Percentiles rank a stretch among this genome's conserved stretches.
phyloP scores from a whole-genome alignment of 1,284 basidiomycete genomes.

The Puccinia triticina region DNA sequence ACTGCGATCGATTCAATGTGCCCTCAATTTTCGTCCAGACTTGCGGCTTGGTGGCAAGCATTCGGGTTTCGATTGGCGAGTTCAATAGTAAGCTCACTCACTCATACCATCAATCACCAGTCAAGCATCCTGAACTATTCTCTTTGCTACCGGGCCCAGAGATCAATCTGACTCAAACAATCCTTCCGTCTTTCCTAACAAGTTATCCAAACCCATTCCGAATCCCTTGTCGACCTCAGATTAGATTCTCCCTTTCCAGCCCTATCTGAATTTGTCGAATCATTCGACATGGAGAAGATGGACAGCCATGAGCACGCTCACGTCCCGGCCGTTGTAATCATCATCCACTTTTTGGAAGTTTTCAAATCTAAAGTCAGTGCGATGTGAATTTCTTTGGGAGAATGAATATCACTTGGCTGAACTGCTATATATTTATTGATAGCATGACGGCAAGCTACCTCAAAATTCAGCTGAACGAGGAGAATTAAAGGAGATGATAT shows the following conservation, averaged over 20 bases:
- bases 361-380: slow-evolving; percentile 73
- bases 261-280: slow-evolving; percentile 72
- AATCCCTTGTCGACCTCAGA: slow-evolving; percentile 77
- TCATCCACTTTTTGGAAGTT: slow-evolving; percentile 76
- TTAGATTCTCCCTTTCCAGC: slow-evolving; percentile 86
- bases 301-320: slow-evolving; percentile 84
- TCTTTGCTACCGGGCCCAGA: slow-evolving; percentile 24
- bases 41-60: slow-evolving; percentile 83
- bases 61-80: slow-evolving; percentile 82
- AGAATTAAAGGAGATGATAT: slow-evolving; percentile 73
- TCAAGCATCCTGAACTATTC: no score
- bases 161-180: slow-evolving; percentile 33
- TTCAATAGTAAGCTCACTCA: slow-evolving; percentile 69
- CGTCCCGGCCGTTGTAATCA: slow-evolving; percentile 81
- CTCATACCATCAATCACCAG: neutral
- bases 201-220: slow-evolving; percentile 93
- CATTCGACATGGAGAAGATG: slow-evolving; percentile 73
- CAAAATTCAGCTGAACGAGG: slow-evolving; percentile 71
- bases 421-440: slow-evolving; percentile 14
- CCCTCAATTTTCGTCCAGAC: slow-evolving; percentile 76
- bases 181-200: slow-evolving; percentile 53
- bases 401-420: neutral
- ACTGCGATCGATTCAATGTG: slow-evolving; percentile 63
- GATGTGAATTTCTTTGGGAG: neutral
- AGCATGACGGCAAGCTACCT: slow-evolving; percentile 72